Evolutionary conservation across 768 basidiomycete species (phyloP).

Genomic region (Pluteus cervinus): DNA sequence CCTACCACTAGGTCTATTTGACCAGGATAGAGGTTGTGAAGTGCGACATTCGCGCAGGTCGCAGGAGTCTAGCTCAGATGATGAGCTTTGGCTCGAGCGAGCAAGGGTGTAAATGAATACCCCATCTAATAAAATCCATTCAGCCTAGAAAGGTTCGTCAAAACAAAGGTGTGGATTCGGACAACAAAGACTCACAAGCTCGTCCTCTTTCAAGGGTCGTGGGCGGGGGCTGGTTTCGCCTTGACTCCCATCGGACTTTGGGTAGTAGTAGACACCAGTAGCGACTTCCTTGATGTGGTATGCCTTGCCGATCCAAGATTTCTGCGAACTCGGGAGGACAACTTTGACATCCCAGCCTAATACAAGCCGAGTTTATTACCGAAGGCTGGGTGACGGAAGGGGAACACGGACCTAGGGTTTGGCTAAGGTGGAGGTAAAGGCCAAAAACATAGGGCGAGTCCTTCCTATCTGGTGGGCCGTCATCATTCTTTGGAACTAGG

Average conservation of each 20-base stretch:
- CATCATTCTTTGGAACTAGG: slow-evolving; percentile 59
- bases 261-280: slow-evolving; percentile 73
- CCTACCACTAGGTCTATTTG: slow-evolving; percentile 86
- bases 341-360: slow-evolving; percentile 78
- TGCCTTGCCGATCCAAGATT: slow-evolving; percentile 87
- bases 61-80: slow-evolving; percentile 64
- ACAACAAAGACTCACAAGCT: slow-evolving; percentile 39
- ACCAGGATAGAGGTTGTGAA: slow-evolving; percentile 83
- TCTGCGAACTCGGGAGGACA: slow-evolving; percentile 74
- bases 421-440: slow-evolving; percentile 55
- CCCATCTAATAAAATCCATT: slow-evolving; percentile 90
- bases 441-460: slow-evolving; percentile 76
- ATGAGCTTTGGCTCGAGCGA: slow-evolving; percentile 6
- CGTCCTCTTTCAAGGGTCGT: slow-evolving; percentile 67
- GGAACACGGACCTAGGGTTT: slow-evolving; percentile 44
- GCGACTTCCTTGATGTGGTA: slow-evolving; percentile 74
- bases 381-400: not conserved
- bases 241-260: slow-evolving; percentile 54
- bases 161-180: not conserved
- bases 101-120: slow-evolving; percentile 26
- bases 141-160: slow-evolving; percentile 34
- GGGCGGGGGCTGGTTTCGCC: slow-evolving; percentile 62
- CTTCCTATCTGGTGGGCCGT: slow-evolving; percentile 62
- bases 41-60: slow-evolving; percentile 83
- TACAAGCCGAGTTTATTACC: slow-evolving; percentile 8